These are phyloP conservation scores for Beauveria sp. DNA, from an alignment of 2,329 filamentous ascomycete species.

Conservation along the genomic window DNA sequence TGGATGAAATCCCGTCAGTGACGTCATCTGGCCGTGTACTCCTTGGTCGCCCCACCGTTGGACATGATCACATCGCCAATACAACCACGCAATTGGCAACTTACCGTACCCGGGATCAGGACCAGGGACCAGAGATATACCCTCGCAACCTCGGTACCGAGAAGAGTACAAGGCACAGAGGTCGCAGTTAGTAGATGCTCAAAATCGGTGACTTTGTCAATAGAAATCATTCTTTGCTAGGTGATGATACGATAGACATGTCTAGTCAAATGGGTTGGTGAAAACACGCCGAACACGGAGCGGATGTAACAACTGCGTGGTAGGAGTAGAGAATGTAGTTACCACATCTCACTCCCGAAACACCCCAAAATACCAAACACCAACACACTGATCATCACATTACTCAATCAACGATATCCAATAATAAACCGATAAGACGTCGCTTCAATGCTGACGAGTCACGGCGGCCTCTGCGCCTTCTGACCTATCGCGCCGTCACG, in stretches of 20 bases:
- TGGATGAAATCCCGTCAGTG: not conserved
- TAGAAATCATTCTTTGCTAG: too few relatives aligned
- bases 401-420: not conserved
- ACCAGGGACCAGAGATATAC: not conserved
- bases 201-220: too few relatives aligned
- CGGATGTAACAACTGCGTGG: too few relatives aligned
- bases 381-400: not conserved
- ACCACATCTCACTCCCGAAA: not conserved
- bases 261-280: too few relatives aligned
- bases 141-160: not conserved
- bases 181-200: too few relatives aligned
- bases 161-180: too few relatives aligned
- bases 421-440: not conserved
- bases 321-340: not conserved
- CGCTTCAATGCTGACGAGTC: not conserved
- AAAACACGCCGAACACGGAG: too few relatives aligned
- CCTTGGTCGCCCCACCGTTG: not conserved
- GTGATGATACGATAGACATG: too few relatives aligned
- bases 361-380: not conserved
- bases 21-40: not conserved
- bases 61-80: not conserved
- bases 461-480: not conserved
- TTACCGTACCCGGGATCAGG: not conserved
- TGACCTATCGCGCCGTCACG: conserved; percentile 11
- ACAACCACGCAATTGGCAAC: not conserved